Conservation (phyloP, 73 alveolate species). For the Loxodes magnus region DNA sequence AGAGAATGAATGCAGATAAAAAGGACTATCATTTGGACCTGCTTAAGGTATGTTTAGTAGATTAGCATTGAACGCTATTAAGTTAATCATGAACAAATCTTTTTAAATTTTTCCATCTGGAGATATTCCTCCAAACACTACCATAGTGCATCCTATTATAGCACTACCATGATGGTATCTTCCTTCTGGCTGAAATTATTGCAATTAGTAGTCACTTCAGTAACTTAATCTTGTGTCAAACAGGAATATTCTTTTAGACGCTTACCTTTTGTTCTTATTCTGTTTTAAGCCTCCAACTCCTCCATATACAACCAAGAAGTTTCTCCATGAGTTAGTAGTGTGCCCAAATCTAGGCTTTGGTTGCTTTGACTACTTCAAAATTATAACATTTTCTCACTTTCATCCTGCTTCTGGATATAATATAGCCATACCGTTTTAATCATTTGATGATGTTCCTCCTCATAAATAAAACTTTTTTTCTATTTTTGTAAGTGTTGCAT, state of each 20-base stretch:
- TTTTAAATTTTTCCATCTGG: background rate
- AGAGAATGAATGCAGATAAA: background rate
- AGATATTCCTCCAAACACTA: conserved; percentile 1
- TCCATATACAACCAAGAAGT: conserved; percentile 10
- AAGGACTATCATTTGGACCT: too few species aligned
- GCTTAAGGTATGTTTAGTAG: too few species aligned
- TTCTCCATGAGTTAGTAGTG: background rate
- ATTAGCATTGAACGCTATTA: background rate
- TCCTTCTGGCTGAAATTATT: conserved; percentile 1
- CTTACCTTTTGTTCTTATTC: background rate
- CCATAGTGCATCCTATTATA: conserved; percentile 3
- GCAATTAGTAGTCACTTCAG: conserved; percentile 3
- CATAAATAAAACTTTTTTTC: too few species aligned
- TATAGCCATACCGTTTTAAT: too few species aligned
- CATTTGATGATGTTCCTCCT: too few species aligned
- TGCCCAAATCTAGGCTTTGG: conserved; percentile 9
- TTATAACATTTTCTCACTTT: too few species aligned
- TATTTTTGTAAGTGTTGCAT: too few species aligned
- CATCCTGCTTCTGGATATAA: too few species aligned
- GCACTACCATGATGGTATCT: conserved; percentile 10
- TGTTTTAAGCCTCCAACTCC: conserved; percentile 16
- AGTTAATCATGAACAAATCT: background rate
- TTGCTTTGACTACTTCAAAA: too few species aligned
- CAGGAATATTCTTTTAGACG: background rate
- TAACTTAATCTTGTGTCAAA: background rate